Percentiles rank a stretch among this genome's conserved stretches.
These are phyloP conservation scores for Arxiozyma slooffiae DNA, from an alignment of 1,139 yeast species.

Conservation along the genomic window DNA sequence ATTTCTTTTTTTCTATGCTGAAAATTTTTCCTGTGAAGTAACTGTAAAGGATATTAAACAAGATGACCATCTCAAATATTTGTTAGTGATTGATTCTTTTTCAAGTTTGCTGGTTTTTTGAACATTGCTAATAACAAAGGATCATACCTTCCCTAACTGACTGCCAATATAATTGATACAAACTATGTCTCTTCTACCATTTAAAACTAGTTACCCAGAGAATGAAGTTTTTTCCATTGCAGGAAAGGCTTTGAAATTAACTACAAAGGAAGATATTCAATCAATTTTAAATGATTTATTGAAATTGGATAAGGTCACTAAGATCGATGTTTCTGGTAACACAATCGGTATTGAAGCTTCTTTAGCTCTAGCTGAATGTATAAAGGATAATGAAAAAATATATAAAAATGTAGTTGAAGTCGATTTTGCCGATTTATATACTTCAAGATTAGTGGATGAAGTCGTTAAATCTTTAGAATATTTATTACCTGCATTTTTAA, in stretches of 20 bases:
- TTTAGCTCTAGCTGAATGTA: slow-evolving; percentile 53
- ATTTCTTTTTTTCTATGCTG: no score
- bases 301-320: slow-evolving; percentile 37
- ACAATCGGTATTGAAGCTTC: slow-evolving; percentile 91
- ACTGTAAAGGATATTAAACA: no score
- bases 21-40: not conserved
- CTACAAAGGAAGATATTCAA: slow-evolving; percentile 61
- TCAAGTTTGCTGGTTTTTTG: no score
- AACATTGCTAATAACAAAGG: no score
- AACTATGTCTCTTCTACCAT: slow-evolving; percentile 33
- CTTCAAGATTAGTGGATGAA: slow-evolving; percentile 89
- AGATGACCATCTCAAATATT: not conserved
- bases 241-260: slow-evolving; percentile 69
- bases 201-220: slow-evolving; percentile 26
- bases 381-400: slow-evolving; percentile 35
- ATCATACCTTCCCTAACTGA: not conserved
- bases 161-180: not conserved
- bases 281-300: slow-evolving; percentile 50
- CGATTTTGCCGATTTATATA: slow-evolving; percentile 83
- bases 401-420: slow-evolving; percentile 52
- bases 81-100: no score
- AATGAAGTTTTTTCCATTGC: slow-evolving; percentile 47
- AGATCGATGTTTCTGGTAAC: slow-evolving; percentile 80
- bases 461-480: slow-evolving; percentile 74
- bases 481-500: slow-evolving; percentile 62